These are phyloP conservation scores for Mycena alexandri DNA, from an alignment of 768 basidiomycete species.

Conservation along the genomic window DNA sequence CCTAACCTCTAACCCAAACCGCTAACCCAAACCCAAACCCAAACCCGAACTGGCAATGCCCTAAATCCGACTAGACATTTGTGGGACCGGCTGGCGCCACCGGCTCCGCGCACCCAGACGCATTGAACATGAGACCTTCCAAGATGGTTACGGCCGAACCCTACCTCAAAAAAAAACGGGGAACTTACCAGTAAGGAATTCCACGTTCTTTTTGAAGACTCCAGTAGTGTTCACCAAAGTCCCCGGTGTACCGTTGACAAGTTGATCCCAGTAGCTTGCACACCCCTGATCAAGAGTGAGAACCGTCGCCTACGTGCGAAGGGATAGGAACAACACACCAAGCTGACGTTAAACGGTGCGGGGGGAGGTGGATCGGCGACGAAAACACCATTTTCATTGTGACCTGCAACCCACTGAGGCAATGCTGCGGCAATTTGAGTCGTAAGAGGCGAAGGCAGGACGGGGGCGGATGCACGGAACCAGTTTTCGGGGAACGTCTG, in stretches of 20 bases:
- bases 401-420: slow-evolving; percentile 1
- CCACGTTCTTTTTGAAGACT: slow-evolving; percentile 1
- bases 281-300: slow-evolving; percentile 4
- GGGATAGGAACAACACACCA: slow-evolving; percentile 6
- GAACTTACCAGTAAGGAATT: background rate
- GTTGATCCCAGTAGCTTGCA: slow-evolving; percentile 3
- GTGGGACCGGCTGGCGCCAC: slow-evolving; percentile 16
- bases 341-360: slow-evolving; percentile 28
- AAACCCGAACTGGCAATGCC: no score
- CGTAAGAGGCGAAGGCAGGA: background rate
- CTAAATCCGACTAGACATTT: slow-evolving; percentile 7
- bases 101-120: slow-evolving; percentile 6
- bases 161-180: no score
- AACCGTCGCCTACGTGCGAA: background rate
- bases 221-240: slow-evolving; percentile 5
- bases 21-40: no score
- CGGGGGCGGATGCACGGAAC: background rate
- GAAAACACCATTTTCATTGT: slow-evolving; percentile 26
- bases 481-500: slow-evolving; percentile 32
- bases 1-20: no score
- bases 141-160: no score
- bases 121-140: slow-evolving; percentile 6
- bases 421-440: slow-evolving; percentile 11
- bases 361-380: slow-evolving; percentile 18
- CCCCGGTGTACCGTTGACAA: slow-evolving; percentile 9